Evolutionary conservation across 148 eudicot species (phyloP).

Genomic region (Rhododendron ferrugineum): DNA sequence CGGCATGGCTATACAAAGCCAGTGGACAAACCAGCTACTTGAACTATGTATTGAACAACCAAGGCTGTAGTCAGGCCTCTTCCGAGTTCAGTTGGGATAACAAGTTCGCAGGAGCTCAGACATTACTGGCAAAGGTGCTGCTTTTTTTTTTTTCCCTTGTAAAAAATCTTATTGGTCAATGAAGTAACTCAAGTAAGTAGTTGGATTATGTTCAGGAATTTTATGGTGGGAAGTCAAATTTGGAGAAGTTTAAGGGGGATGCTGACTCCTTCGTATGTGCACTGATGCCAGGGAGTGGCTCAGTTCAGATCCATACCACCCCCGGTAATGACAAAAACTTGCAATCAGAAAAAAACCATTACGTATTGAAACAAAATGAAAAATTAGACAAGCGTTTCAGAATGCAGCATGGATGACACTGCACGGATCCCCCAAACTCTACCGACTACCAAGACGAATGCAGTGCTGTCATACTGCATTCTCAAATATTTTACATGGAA

Average conservation of each 20-base stretch:
- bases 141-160: neutral
- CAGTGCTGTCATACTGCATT: neutral
- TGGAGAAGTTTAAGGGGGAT: slow-evolving; percentile 55
- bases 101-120: slow-evolving; percentile 74
- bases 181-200: neutral
- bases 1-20: slow-evolving; percentile 74
- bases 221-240: slow-evolving; percentile 43
- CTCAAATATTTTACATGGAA: neutral
- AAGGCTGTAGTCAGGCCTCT: slow-evolving; percentile 61
- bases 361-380: neutral
- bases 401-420: neutral
- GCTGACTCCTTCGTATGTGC: slow-evolving; percentile 78
- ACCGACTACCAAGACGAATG: neutral
- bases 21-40: slow-evolving; percentile 39
- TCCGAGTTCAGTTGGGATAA: slow-evolving; percentile 91
- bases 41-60: slow-evolving; percentile 42
- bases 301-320: slow-evolving; percentile 56
- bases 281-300: slow-evolving; percentile 66
- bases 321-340: slow-evolving; percentile 44
- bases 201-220: slow-evolving; percentile 43
- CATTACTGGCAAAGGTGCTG: slow-evolving; percentile 62
- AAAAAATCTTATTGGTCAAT: neutral
- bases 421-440: neutral
- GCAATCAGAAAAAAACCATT: neutral
- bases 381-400: neutral